Conservation (phyloP, 2,329 filamentous ascomycete species). For the Diplodia scrobiculata region DNA sequence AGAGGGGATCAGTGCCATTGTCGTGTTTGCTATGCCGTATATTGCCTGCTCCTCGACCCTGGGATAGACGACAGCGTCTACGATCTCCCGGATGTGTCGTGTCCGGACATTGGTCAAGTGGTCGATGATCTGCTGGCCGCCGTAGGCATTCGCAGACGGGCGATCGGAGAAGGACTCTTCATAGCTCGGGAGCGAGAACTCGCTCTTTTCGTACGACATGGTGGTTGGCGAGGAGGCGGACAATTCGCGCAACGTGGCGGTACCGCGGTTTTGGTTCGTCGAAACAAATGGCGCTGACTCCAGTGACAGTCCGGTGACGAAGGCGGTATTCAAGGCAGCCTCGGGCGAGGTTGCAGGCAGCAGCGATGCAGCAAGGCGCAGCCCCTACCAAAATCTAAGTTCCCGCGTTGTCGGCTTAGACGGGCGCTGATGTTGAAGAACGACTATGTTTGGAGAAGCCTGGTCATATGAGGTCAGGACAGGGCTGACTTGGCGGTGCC, state of each 20-base stretch:
- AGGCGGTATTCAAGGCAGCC: not conserved
- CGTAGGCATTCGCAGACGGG: conserved; percentile 22
- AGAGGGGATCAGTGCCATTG: conserved; percentile 51
- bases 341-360: conserved; percentile 1
- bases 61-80: conserved; percentile 48
- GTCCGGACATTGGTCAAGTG: conserved; percentile 46
- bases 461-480: conserved; percentile 1
- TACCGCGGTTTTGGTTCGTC: not conserved
- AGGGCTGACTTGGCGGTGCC: not conserved
- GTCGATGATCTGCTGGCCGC: conserved; percentile 40
- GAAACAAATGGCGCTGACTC: not conserved
- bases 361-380: conserved; percentile 7
- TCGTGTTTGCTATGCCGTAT: conserved; percentile 49
- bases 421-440: not conserved
- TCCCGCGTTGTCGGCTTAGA: not conserved
- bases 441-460: not conserved
- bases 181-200: conserved; percentile 35
- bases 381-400: not conserved
- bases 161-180: conserved; percentile 33
- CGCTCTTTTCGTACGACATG: conserved; percentile 27
- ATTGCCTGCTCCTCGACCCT: conserved; percentile 45
- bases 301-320: not conserved
- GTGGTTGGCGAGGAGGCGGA: not conserved
- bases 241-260: not conserved
- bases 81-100: conserved; percentile 45